Base-by-base conservation (phyloP, 345 rosid species). In the Xanthoceras sorbifolium region DNA sequence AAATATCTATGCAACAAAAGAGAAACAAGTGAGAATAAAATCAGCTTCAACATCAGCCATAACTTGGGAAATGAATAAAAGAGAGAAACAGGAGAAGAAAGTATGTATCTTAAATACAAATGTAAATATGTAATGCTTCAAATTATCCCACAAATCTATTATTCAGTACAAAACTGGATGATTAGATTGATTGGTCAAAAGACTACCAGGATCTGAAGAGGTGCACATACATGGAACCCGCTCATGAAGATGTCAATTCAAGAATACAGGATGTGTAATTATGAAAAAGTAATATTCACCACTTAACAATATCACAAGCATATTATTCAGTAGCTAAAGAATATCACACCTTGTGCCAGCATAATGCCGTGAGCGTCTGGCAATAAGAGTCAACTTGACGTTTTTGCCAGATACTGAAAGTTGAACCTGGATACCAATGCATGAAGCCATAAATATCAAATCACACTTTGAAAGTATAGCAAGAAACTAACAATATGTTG, bases 341-440 rank as follows among this genome's bases (percentile, higher is more conserved):
- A 67, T 15, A 64, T 72, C 40, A 64, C 74, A 96, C 99, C 99
- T 96, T 78, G 99, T 96, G 72, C 99, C 99, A 75, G 99, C 99
- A 84, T 88, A 96, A 83, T 93, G 92, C 59, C 97, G 90, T 23
- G 99, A 96, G 22, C 99, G 91, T 73, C 99, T 91, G 11, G 99
- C 88, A 73, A 96, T 92, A 46, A 96, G 88, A 71, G 94, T 91
- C 79, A 93, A 70, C 81, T 81, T 90, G 77, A 93, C 81, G 72
- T 84, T 90, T 83, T 79, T 90, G 78, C 83, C 93, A 25, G 87
- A 77, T 31, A 87, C 89, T 34, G 94, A 84, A 80, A 88, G 89
- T 72, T 90, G 85, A 69, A 89, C 89, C 99, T 95, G 82, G 36
- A 86, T 71, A 74, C 11, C 36, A 81, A 74, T 69, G 15, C 73